phyloP scores from a whole-genome alignment of 169 alveolate species.

The Plasmodium ovale region DNA sequence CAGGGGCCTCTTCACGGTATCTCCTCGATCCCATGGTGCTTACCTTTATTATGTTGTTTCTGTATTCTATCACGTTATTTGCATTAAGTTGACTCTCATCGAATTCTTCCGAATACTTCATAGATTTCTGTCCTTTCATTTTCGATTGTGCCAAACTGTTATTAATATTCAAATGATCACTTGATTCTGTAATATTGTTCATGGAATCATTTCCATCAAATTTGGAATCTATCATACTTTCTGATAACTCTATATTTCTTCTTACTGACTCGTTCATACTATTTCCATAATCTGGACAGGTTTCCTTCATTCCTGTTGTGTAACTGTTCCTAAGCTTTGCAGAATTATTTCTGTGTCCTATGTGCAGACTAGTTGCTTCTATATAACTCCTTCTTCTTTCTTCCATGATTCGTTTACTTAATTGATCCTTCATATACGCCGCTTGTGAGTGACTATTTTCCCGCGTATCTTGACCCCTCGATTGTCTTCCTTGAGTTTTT shows the following conservation, averaged over 20 bases:
- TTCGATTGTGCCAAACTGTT: background rate
- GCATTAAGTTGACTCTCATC: background rate
- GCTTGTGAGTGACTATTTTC: background rate
- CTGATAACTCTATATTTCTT: background rate
- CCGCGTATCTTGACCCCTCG: background rate
- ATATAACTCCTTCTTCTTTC: constrained; percentile 8
- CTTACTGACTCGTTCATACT: background rate
- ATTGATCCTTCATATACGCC: background rate
- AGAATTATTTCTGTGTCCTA: background rate
- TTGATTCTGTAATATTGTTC: constrained; percentile 13
- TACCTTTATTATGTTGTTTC: background rate
- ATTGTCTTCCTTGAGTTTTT: background rate
- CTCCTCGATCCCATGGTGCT: constrained; percentile 6
- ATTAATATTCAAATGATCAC: background rate
- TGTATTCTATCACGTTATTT: constrained; percentile 5
- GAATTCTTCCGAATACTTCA: constrained; percentile 18
- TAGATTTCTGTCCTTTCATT: background rate
- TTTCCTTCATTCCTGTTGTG: background rate
- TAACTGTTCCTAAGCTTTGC: background rate
- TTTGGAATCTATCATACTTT: constrained; percentile 8
- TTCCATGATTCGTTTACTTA: constrained; percentile 1
- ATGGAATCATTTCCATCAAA: constrained; percentile 4
- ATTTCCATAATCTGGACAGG: constrained; percentile 9
- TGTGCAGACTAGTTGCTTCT: background rate
- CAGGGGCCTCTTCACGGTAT: constrained; percentile 1